Evolutionary conservation across 2,329 filamentous ascomycete species (phyloP), one percentile per base, ranked within the genome.

Genomic region (Hymenoscyphus fraxineus): DNA sequence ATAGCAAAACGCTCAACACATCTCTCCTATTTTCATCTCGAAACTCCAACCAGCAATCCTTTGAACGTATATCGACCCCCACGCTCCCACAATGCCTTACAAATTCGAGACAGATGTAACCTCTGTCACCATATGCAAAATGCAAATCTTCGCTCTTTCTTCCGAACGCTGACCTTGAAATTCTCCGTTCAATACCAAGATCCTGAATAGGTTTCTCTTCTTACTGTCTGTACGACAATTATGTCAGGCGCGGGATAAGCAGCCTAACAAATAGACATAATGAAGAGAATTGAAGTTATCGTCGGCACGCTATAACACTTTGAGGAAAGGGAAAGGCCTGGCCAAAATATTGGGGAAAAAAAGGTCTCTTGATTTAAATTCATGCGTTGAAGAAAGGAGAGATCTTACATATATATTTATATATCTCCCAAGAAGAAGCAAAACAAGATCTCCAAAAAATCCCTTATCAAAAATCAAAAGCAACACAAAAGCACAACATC

Each of bases 171-270:
- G 27, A 47, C 16, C 39, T 35, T 19, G 12, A 19, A 41, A 47
- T 27, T 51, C 19, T 47, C 58, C 22, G 16, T 39, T 35, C 58
- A 58, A 58, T 58, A 58, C 55, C 35, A 58, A 58, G 55, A 39
- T 39, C 55, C 31, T 39, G 32, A 58, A 58, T 6, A 27, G 47
- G 19, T 13, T 27, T 54, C 19, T 54, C 12, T 54, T 54, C 22
- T 19, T 13, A 54, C 19, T 12, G 19, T 12, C 3, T 22, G 47
- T 54, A 54, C n/a, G 22, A 54, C 47, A 13, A 4, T 5, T 27
- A 54, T 19, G 12, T 54, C 47, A 27, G 47, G 47, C 22, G 9
- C 22, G n/a, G 15, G 9, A 54, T 54, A 27, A 22, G 47, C 19
- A 54, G 9, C 47, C 6, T n/a, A 12, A 19, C 9, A 13, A 27